Base-by-base conservation (phyloP, 345 rosid genomes). In the Eucalyptus tenuipes region DNA sequence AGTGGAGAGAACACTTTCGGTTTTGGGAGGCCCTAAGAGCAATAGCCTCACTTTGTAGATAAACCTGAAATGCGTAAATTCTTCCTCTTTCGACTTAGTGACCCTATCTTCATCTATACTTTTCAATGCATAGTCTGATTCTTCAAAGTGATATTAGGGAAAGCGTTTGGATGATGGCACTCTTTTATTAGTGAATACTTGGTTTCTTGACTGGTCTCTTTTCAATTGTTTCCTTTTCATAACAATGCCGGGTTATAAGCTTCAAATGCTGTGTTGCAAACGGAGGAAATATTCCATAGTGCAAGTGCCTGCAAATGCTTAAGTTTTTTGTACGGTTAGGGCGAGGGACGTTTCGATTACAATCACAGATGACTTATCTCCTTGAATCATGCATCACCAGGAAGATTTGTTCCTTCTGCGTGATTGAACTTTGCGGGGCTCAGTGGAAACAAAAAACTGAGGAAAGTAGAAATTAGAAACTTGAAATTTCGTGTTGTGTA, bases 1-100 rank as follows among this genome's bases (percentile, higher is more conserved):
- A 95, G 96, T 61, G 98, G 98, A 79, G 98, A 95, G 93, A 95
- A 95, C 90, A 94, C 96, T 85, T 95, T 95, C 15, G 97, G 97
- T 13, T 75, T 75, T 7, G 16, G 81, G 40, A 24, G 25, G n/a
- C 44, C 13, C 81, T 49, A 22, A 49, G 53, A 87, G 15, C 84
- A 37, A n/a, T 64, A 87, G 52, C 48, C 27, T 47, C 25, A 49
- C 29, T 71, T 33, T 49, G 16, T 50, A n/a, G 33, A 79, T 79
- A 75, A 88, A 68, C 57, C 86, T 50, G 29, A 71, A 91, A 90
- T 89, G 27, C 88, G 93, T 92, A 94, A 87, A 93, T 92, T 90
- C 92, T 89, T 52, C 31, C 61, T 87, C 53, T 85, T 47, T 61
- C 37, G 57, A 89, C 87, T 66, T 49, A 24, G 75, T 31, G 29